phyloP scores from a whole-genome alignment of 805 yeast genomes.

The Kluyveromyces siamensis region DNA sequence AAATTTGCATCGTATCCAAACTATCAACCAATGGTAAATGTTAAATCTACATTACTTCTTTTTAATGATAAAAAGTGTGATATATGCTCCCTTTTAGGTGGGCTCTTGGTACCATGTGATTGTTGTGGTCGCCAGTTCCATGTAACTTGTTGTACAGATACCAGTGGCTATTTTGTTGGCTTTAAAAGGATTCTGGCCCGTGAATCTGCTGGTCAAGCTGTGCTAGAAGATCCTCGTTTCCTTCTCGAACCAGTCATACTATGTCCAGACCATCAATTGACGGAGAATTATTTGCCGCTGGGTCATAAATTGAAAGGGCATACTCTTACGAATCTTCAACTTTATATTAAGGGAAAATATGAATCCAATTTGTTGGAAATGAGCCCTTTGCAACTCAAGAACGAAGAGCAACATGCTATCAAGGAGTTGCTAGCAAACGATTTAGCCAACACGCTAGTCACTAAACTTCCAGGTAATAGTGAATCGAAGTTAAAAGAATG shows the following conservation, averaged over 20 bases:
- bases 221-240: not conserved
- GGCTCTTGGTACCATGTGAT: conserved; percentile 30
- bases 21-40: conserved; percentile 41
- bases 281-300: conserved; percentile 1
- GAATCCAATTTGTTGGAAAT: not conserved
- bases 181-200: conserved; percentile 6
- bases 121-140: conserved; percentile 13
- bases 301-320: not conserved
- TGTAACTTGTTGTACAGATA: conserved; percentile 21
- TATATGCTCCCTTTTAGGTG: conserved; percentile 39
- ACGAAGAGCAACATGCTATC: not conserved
- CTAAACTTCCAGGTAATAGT: not conserved
- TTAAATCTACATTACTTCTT: conserved; percentile 23
- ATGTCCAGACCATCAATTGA: conserved; percentile 5
- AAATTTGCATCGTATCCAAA: conserved; percentile 33
- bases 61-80: conserved; percentile 33
- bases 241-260: conserved; percentile 7
- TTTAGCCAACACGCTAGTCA: not conserved
- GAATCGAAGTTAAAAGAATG: not conserved
- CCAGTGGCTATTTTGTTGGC: conserved; percentile 6
- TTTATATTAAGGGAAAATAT: not conserved
- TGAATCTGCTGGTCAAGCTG: not conserved
- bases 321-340: not conserved
- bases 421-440: not conserved
- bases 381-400: not conserved